phyloP scores from a whole-genome alignment of 495 filamentous ascomycete genomes.

The Hyaloscypha variabilis region DNA sequence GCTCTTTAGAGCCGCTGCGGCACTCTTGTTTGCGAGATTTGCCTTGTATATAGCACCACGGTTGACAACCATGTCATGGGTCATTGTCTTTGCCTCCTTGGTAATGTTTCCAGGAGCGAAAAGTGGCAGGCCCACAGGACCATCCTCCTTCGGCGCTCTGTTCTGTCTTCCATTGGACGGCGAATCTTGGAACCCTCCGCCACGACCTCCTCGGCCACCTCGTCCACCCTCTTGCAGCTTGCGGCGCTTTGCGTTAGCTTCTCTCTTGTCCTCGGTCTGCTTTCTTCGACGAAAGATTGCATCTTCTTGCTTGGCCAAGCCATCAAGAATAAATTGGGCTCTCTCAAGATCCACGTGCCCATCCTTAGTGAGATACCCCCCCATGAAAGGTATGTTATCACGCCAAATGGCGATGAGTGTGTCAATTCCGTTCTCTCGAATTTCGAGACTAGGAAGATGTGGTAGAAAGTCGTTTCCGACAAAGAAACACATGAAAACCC shows the following conservation, averaged over 20 bases:
- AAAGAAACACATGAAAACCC: constrained; percentile 99
- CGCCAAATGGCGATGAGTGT: constrained; percentile 94
- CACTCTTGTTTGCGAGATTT: constrained; percentile 91
- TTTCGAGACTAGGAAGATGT: constrained; percentile 94
- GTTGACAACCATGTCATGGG: constrained; percentile 89
- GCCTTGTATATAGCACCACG: constrained; percentile 72
- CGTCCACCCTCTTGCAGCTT: constrained; percentile 67
- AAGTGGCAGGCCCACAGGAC: constrained; percentile 29
- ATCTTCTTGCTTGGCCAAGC: constrained; percentile 92
- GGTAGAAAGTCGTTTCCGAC: constrained; percentile 99
- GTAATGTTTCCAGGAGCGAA: constrained; percentile 57
- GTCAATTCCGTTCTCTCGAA: constrained; percentile 96
- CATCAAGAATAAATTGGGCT: constrained; percentile 85
- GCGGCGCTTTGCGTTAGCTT: constrained; percentile 75
- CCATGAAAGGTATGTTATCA: constrained; percentile 89
- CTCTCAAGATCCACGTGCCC: constrained; percentile 85
- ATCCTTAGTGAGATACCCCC: constrained; percentile 93
- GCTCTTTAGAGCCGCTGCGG: constrained; percentile 85
- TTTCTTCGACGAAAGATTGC: constrained; percentile 87
- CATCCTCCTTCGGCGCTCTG: constrained; percentile 19
- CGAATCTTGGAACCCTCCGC: constrained; percentile 28
- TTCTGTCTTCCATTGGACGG: constrained; percentile 29
- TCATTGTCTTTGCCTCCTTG: constrained; percentile 61
- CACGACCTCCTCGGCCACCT: constrained; percentile 49
- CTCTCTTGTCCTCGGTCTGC: constrained; percentile 78